Conservation (phyloP, 306 rosid genomes). For the Corylus americana region DNA sequence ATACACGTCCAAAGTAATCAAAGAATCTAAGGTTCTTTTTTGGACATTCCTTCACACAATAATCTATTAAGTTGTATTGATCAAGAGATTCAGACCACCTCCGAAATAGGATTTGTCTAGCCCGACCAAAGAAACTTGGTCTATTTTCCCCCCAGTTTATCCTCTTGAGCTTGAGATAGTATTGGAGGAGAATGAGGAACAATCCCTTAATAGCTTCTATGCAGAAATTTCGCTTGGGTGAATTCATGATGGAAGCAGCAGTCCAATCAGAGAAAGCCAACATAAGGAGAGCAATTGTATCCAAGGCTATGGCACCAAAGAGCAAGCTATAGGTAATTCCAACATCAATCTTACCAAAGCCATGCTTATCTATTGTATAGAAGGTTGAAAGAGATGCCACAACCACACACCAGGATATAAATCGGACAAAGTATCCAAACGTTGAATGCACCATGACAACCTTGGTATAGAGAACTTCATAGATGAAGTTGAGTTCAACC, state of each 20-base stretch:
- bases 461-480: conserved; percentile 44
- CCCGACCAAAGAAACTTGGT: background rate
- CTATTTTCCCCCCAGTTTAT: background rate
- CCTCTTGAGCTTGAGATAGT: conserved; percentile 10
- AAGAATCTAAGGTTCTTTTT: background rate
- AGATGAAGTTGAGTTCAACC: conserved; percentile 37
- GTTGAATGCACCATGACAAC: conserved; percentile 21
- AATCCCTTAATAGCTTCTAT: accelerated
- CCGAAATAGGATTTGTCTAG: conserved; percentile 8
- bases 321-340: conserved; percentile 36
- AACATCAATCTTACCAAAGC: conserved; percentile 18
- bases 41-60: conserved; percentile 23
- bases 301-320: conserved; percentile 37
- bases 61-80: conserved; percentile 28
- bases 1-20: background rate
- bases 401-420: conserved; percentile 5
- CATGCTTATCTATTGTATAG: conserved; percentile 1
- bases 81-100: conserved; percentile 39
- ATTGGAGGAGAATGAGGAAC: background rate
- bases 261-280: conserved; percentile 36
- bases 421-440: conserved; percentile 11
- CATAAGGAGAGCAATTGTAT: conserved; percentile 28
- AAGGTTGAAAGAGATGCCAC: conserved; percentile 3
- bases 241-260: background rate
- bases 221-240: background rate